Base-by-base conservation (phyloP, 805 yeast genomes). In the Saturnispora dispora region DNA sequence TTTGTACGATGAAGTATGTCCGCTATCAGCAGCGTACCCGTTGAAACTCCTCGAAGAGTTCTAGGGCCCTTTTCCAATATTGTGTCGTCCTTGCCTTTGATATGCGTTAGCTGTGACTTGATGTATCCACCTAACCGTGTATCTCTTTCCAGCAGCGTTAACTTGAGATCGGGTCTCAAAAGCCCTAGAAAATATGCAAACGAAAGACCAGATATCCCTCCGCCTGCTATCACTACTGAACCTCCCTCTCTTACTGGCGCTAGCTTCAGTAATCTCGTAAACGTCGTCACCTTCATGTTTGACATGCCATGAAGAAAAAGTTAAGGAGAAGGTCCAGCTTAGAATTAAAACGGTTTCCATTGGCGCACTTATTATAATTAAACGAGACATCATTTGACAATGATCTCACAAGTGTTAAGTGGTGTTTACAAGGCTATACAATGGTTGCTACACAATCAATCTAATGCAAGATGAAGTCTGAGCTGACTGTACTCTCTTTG, bases 1-100 rank as follows among this genome's bases (percentile, higher is more conserved):
- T 80, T 79, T 47, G 85, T 65, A 33, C 75, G 70, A 45, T 60
- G 55, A 52, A 87, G 61, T 2, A 81, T 71, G 61, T 86, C 95
- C 22, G 84, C 67, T 7, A 86, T 77, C 25, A 87, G 60, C 30
- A 84, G 68, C 0, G 89, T 79, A 0, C 98, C 98, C 40, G 81
- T 81, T 50, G 88, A 85, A 5, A 78, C 78, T 0, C 96, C 96
- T 53, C 96, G 71, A 43, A 93, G 69, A 0, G 98, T 93, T 47
- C 98, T 71, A 0, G 99, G 98, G 0, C 98, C 99, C 55, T 83
- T 84, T 60, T 93, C 98, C 30, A 88, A 64, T 3, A 73, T 53
- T 0, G 75, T 63, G 2, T 58, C 56, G 6, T 59, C 57, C 10
- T 57, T 59, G 18, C 57, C 61, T 5, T 60, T 46, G 37, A 69